Evolutionary conservation across 805 yeast genomes (phyloP), one percentile per base, ranked within the genome.

Genomic region (Nakazawaea pomicola): DNA sequence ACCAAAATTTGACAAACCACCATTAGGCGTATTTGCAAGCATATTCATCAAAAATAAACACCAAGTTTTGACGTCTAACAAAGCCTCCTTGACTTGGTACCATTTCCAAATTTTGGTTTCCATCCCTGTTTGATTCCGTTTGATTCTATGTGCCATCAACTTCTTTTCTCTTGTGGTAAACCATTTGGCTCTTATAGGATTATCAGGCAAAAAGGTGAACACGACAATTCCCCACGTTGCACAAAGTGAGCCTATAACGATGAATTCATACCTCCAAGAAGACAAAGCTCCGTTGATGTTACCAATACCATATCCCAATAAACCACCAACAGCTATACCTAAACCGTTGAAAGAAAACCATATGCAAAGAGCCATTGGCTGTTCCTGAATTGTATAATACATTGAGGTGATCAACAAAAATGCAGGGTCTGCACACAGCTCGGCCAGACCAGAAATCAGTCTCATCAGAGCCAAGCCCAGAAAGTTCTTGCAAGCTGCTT

Each of bases 381-480:
- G 80, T 45, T 76, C 80, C 4, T 64, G 53, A 41, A 70, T 70
- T 25, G 72, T 71, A 59, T 77, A 80, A 60, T 77, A 80, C 83
- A 77, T 77, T 21, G 82, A 73, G 29, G 80, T 73, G 33, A 80
- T 67, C 24, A 38, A 29, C 15, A 38, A 20, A 24, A 38, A 38
- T 1, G 30, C 30, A 10, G 41, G 36, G 14, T 38, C 34, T 5
- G 34, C 33, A 14, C 29, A 20, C 5, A 15, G 11, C 17, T 38
- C 41, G 6, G 23, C 33, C 7, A 19, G 20, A 16, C 41, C 41
- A 7, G 16, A 20, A 5, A 68, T 38, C 17, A 68, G 50, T 44
- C 76, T 55, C 20, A 61, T 50, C 6, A 62, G 65, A 29, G 68
- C 43, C 44, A 70, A 58, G 7, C 72, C 71, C 20, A 59, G 66